Conservation (phyloP, 2,329 filamentous ascomycete species). For the Clonostachys rosea region DNA sequence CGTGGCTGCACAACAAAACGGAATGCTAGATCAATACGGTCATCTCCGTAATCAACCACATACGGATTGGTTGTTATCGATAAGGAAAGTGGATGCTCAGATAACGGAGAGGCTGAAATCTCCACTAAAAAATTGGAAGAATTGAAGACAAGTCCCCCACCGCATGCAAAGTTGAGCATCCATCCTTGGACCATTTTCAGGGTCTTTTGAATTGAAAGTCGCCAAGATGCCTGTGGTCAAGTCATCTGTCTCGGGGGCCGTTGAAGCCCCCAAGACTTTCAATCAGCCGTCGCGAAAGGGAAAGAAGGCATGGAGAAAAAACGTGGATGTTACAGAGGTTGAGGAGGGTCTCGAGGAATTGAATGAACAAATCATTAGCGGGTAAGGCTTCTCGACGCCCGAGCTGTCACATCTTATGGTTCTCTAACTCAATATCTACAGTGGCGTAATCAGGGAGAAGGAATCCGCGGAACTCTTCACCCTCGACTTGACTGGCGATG, state of each 20-base stretch:
- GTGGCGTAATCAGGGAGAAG: constrained; percentile 83
- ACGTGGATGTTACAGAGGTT: constrained; percentile 88
- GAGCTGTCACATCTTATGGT: not conserved
- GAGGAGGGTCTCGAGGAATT: constrained; percentile 77
- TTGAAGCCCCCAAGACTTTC: constrained; percentile 69
- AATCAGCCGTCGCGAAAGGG: constrained; percentile 92
- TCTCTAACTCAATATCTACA: constrained; percentile 23
- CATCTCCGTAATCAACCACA: too few relatives aligned
- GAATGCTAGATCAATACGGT: too few relatives aligned
- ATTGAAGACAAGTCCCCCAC: not conserved
- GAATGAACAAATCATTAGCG: constrained; percentile 86
- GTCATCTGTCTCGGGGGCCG: constrained; percentile 36
- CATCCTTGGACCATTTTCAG: not conserved
- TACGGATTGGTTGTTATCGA: too few relatives aligned
- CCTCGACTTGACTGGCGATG: constrained; percentile 71
- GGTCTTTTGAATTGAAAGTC: not conserved
- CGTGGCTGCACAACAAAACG: too few relatives aligned
- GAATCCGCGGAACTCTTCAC: constrained; percentile 79
- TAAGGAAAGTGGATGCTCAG: too few relatives aligned
- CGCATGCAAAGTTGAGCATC: not conserved
- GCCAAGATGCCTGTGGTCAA: constrained; percentile 48
- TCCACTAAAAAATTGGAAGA: constrained; percentile 8
- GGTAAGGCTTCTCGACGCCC: constrained; percentile 47
- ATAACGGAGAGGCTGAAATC: not conserved
- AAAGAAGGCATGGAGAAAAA: constrained; percentile 98